phyloP scores from a whole-genome alignment of 805 yeast species.

The Limtongia smithiae region DNA sequence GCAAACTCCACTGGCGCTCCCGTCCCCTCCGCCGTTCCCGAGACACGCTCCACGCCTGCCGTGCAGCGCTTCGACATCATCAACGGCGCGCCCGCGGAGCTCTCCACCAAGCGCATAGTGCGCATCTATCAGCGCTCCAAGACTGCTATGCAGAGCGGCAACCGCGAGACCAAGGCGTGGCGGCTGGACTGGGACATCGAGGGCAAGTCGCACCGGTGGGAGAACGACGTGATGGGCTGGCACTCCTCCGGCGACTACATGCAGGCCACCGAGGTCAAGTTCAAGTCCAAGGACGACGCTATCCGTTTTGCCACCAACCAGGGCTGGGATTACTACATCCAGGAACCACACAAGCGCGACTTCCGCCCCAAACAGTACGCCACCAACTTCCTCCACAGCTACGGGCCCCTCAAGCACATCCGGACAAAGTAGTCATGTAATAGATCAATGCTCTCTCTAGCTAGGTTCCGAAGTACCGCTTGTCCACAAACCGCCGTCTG shows the following conservation, averaged over 20 bases:
- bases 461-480: constrained; percentile 27
- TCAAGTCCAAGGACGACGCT: constrained; percentile 73
- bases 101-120: constrained; percentile 59
- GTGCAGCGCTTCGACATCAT: constrained; percentile 49
- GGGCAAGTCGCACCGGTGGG: constrained; percentile 80
- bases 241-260: constrained; percentile 75
- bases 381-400: constrained; percentile 24
- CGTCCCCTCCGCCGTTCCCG: constrained; percentile 4
- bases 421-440: constrained; percentile 18
- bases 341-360: constrained; percentile 72
- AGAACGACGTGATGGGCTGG: constrained; percentile 82
- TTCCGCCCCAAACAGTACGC: constrained; percentile 55
- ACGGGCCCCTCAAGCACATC: constrained; percentile 27
- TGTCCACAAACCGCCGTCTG: constrained; percentile 24
- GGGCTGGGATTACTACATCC: constrained; percentile 76
- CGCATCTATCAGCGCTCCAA: constrained; percentile 74
- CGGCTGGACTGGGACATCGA: constrained; percentile 79
- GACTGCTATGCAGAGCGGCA: constrained; percentile 77
- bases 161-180: constrained; percentile 50
- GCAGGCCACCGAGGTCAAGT: constrained; percentile 71
- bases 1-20: constrained; percentile 14
- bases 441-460: not conserved
- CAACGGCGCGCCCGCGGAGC: constrained; percentile 74
- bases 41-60: constrained; percentile 31
- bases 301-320: constrained; percentile 74